Evolutionary conservation across 306 rosid species (phyloP), one percentile per base, ranked within the genome.

Genomic region (Sphenostylis stenocarpa): DNA sequence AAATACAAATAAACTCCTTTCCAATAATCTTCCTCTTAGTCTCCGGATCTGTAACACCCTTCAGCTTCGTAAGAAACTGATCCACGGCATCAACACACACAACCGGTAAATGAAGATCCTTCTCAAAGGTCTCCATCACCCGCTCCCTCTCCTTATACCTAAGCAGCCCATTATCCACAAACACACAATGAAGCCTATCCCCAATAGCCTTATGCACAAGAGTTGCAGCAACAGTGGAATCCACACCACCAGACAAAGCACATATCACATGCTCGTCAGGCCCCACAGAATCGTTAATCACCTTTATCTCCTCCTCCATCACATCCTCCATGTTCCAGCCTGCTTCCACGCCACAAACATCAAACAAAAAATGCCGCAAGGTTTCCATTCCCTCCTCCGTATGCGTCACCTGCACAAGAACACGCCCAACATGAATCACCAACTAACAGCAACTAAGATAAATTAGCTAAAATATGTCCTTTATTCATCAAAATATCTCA

Each of bases 191-290:
- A 82, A 92, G 98, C 83, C 98, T 84, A 61, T 88, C 90, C 6
- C 97, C 98, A 53, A 95, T 95, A 19, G 98, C 98, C 77, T 88
- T 92, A 61, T 95, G 97, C 56, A 95, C 97, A n/a, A 95, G 83
- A 23, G 91, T 89, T 15, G 98, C 97, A 28, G 98, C 98, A 84
- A 95, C 97, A 0, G 98, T 88, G 73, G 98, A 95, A 86, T 95
- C 98, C 39, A 95, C 98, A 73, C 98, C 98, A 36, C 98, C 98
- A 20, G 98, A 92, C 67, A 95, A 85, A 5, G 97, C 98, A 36
- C 97, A 95, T 21, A 95, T 90, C 26, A 95, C 97, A 65, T 84
- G 97, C 45, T 90, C 92, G 4, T 87, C 86, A 3, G 89, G 84
- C 45, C 87, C 88, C 16, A 90, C 96, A 0, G 86, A 88, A 47